A percentile compares a stretch with the other conserved stretches of the same genome.
Conservation (phyloP, 2,329 filamentous ascomycete genomes). For the Penicillium sp. region DNA sequence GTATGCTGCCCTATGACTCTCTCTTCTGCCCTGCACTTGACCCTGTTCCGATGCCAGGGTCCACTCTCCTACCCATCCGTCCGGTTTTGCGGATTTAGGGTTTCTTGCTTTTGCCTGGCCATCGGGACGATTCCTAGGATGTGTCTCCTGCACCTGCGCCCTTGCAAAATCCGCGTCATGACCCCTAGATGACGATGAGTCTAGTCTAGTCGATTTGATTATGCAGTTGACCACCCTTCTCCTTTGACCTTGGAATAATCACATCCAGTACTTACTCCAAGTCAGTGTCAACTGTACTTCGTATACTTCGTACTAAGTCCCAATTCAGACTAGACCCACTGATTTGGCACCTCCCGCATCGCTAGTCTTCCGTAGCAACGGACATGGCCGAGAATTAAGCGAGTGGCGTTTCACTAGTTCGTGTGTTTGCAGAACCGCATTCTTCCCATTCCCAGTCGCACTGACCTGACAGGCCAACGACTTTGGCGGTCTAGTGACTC, state of each 20-base stretch:
- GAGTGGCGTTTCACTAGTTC: conserved; percentile 26
- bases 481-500: background rate
- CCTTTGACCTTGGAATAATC: background rate
- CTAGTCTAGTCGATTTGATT: background rate
- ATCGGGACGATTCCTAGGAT: background rate
- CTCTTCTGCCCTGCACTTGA: background rate
- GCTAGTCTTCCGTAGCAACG: conserved; percentile 7
- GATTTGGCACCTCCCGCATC: conserved; percentile 1
- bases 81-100: conserved; percentile 1
- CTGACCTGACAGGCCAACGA: no score
- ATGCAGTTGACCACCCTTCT: background rate
- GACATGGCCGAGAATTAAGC: conserved; percentile 31
- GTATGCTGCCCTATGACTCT: background rate
- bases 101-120: background rate
- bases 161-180: background rate
- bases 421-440: conserved; percentile 4
- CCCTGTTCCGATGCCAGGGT: background rate
- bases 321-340: background rate
- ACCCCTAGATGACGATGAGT: background rate
- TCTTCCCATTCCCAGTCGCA: background rate
- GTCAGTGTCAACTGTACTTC: background rate
- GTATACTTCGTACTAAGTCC: background rate
- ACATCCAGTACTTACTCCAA: background rate
- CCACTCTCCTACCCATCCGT: background rate
- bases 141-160: background rate